phyloP scores from a whole-genome alignment of 2,329 filamentous ascomycete genomes.

The Colletotrichum sublineola region DNA sequence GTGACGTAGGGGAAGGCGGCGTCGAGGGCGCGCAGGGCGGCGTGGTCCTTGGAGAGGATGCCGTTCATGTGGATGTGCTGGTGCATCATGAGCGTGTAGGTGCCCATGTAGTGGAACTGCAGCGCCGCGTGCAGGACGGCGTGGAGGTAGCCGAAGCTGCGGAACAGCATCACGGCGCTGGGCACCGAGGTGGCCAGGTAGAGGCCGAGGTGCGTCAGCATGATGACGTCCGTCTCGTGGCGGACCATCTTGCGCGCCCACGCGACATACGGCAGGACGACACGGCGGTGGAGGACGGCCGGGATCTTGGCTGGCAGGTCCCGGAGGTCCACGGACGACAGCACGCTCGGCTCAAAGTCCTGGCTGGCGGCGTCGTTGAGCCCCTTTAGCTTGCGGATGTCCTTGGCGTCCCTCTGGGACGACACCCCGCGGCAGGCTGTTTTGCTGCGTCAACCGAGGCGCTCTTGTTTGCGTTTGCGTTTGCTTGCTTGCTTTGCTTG shows the following conservation, averaged over 20 bases:
- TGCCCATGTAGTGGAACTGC: constrained; percentile 77
- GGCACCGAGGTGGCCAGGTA: constrained; percentile 79
- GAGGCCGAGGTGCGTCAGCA: constrained; percentile 81
- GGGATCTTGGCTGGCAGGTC: constrained; percentile 51
- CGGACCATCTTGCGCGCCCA: constrained; percentile 71
- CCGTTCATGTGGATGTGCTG: constrained; percentile 86
- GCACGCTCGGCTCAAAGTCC: constrained; percentile 62
- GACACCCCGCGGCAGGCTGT: constrained; percentile 17
- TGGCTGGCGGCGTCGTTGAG: constrained; percentile 57
- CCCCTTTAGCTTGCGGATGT: constrained; percentile 54
- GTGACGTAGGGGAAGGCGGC: constrained; percentile 77
- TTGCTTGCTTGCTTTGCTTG: background rate
- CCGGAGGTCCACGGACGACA: constrained; percentile 57
- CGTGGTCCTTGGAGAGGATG: constrained; percentile 65
- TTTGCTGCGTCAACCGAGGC: background rate
- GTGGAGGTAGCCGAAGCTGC: constrained; percentile 76
- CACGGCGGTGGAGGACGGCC: constrained; percentile 30
- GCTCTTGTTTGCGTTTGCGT: background rate
- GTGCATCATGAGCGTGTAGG: constrained; percentile 86
- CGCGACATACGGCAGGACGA: constrained; percentile 67
- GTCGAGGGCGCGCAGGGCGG: constrained; percentile 68
- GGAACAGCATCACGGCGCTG: constrained; percentile 75
- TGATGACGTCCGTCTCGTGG: constrained; percentile 79
- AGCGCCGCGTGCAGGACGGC: constrained; percentile 75
- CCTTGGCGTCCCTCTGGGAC: constrained; percentile 16